Evolutionary conservation across 306 rosid species (phyloP), one percentile per base, ranked within the genome.

Genomic region (Cucurbita ficifolia): DNA sequence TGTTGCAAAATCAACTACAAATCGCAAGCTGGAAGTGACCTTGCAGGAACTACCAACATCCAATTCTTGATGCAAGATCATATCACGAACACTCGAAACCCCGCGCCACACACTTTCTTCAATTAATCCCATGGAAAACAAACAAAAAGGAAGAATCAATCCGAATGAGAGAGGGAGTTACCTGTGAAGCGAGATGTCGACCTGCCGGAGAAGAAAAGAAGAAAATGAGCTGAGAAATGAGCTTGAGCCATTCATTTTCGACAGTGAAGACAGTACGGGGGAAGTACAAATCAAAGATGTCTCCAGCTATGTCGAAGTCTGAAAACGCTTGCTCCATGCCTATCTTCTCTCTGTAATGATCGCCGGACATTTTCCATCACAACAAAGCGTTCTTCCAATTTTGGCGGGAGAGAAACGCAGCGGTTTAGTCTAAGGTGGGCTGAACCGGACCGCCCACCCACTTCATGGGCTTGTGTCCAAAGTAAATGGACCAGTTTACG

Each of bases 141-240:
- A n/a, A 0, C 42, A 53, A 50, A 8, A 18, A 7, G 4, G 8
- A 24, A 10, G 10, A 46, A 29, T 0, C 19, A 56, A 13, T 22
- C 14, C n/a, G 24, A 10, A 18, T 43, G 8, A 19, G 49, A 78
- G 56, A 60, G 39, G 76, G 74, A 5, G 10, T 29, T 14, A 84
- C 98, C 88, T 91, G 92, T 40, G 92, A 87, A 76, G 71, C 79
- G 62, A 87, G 70, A 72, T 48, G 52, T 62, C 81, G 80, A 18
- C 89, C 91, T 1, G 76, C 35, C 0, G 82, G 77, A 24, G 95
- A 84, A 19, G 88, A 86, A 69, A 90, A 85, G 84, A 90, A 89
- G 76, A 72, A 54, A 63, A 80, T 2, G 82, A 94, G 92, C 75
- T 83, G 78, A 48, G 85, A 76, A 5, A 80, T 76, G 88, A 94